These are phyloP conservation scores for Solanum virginianum DNA, from an alignment of 257 asterid genomes.

Conservation along the genomic window DNA sequence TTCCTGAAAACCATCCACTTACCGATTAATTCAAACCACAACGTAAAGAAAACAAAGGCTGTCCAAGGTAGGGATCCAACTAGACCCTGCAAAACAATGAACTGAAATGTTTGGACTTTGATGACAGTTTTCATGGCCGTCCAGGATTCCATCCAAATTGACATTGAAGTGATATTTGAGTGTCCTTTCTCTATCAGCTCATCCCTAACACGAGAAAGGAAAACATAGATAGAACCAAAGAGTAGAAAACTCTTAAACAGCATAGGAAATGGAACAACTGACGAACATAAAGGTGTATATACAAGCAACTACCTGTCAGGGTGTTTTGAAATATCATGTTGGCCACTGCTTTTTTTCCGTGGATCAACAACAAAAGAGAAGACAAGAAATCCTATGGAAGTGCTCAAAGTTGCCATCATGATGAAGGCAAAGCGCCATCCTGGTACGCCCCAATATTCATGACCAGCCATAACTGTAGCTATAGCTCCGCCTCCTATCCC, in stretches of 20 bases:
- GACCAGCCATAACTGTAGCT: slow-evolving; percentile 95
- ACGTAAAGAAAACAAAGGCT: slow-evolving; percentile 79
- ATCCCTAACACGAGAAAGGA: slow-evolving; percentile 40
- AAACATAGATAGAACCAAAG: neutral
- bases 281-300: neutral
- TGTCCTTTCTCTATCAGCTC: slow-evolving; percentile 29
- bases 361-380: slow-evolving; percentile 78
- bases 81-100: slow-evolving; percentile 88
- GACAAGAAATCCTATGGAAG: slow-evolving; percentile 69
- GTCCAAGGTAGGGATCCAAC: slow-evolving; percentile 97
- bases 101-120: slow-evolving; percentile 78
- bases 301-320: slow-evolving; percentile 39
- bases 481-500: slow-evolving; percentile 98
- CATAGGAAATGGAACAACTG: neutral
- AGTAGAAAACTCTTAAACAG: neutral
- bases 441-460: slow-evolving; percentile 63
- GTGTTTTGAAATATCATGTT: slow-evolving; percentile 23
- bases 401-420: slow-evolving; percentile 68
- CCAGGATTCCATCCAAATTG: slow-evolving; percentile 84
- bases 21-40: slow-evolving; percentile 95
- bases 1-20: neutral
- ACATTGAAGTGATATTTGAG: slow-evolving; percentile 19
- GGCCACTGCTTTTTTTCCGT: slow-evolving; percentile 13
- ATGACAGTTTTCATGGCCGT: slow-evolving; percentile 71
- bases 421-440: slow-evolving; percentile 88